A percentile compares a stretch with the other conserved stretches of the same genome.
Conservation (phyloP, 306 rosid genomes). For the Vicia villosa region DNA sequence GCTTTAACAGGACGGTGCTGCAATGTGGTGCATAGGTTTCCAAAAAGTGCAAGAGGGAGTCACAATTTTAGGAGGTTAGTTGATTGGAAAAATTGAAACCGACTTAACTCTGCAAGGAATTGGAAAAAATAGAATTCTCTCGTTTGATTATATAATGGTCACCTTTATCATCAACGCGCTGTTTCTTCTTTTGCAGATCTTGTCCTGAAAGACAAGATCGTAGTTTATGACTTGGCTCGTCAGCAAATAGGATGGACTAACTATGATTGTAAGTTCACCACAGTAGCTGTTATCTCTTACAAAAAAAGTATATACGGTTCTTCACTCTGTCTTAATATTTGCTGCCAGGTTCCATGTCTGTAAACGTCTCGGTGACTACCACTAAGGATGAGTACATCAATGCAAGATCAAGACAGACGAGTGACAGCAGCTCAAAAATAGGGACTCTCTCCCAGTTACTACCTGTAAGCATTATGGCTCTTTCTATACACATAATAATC, state of each 20-base stretch:
- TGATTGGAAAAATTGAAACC: conserved; percentile 31
- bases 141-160: conserved; percentile 16
- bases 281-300: conserved; percentile 8
- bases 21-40: conserved; percentile 89
- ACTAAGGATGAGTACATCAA: conserved; percentile 78
- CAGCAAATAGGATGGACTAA: conserved; percentile 84
- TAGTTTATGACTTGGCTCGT: conserved; percentile 79
- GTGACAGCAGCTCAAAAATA: conserved; percentile 48
- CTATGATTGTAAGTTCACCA: conserved; percentile 76
- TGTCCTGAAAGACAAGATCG: conserved; percentile 80
- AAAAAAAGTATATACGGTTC: background rate
- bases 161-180: conserved; percentile 22
- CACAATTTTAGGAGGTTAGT: conserved; percentile 85
- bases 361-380: conserved; percentile 77
- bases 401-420: conserved; percentile 62
- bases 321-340: conserved; percentile 9
- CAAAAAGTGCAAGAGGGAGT: conserved; percentile 74
- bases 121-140: background rate
- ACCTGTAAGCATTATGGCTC: conserved; percentile 43
- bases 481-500: conserved; percentile 49
- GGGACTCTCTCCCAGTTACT: conserved; percentile 53
- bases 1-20: conserved; percentile 63
- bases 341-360: conserved; percentile 71
- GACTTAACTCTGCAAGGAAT: conserved; percentile 16
- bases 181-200: conserved; percentile 61